phyloP scores from a whole-genome alignment of 164 flowering plant genomes.

The Chloranthus sessilifolius region DNA sequence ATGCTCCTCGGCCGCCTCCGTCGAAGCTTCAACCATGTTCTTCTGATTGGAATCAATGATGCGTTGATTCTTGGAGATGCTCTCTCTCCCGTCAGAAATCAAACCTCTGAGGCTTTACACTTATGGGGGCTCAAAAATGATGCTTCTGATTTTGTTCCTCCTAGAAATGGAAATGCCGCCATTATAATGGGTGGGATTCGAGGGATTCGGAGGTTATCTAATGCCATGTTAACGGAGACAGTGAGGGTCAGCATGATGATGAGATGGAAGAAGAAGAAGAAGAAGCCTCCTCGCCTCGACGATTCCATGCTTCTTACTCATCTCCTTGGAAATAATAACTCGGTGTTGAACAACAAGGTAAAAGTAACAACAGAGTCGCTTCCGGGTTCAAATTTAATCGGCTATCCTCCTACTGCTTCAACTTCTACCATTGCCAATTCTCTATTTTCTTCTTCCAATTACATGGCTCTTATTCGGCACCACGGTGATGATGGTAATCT shows the following conservation, averaged over 20 bases:
- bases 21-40: slow-evolving; percentile 60
- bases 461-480: background rate
- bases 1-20: slow-evolving; percentile 79
- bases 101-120: slow-evolving; percentile 40
- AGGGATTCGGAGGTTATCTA: slow-evolving; percentile 56
- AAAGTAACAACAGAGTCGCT: slow-evolving; percentile 31
- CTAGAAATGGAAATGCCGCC: slow-evolving; percentile 30
- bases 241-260: slow-evolving; percentile 41
- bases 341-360: slow-evolving; percentile 31
- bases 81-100: slow-evolving; percentile 45
- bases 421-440: background rate
- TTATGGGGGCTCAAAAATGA: too few relatives aligned
- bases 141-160: slow-evolving; percentile 12
- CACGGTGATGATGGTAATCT: slow-evolving; percentile 21
- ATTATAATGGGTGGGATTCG: slow-evolving; percentile 62
- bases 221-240: slow-evolving; percentile 57
- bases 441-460: background rate
- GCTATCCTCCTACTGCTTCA: background rate
- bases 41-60: slow-evolving; percentile 49
- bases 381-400: slow-evolving; percentile 35
- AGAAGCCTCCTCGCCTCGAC: slow-evolving; percentile 33
- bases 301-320: slow-evolving; percentile 62
- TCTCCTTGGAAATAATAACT: slow-evolving; percentile 24
- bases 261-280: slow-evolving; percentile 54
- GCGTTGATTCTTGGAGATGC: slow-evolving; percentile 50